Percentiles rank a stretch among this genome's conserved stretches.
phyloP scores from a whole-genome alignment of 805 yeast species.

The Myxozyma neotropica region DNA sequence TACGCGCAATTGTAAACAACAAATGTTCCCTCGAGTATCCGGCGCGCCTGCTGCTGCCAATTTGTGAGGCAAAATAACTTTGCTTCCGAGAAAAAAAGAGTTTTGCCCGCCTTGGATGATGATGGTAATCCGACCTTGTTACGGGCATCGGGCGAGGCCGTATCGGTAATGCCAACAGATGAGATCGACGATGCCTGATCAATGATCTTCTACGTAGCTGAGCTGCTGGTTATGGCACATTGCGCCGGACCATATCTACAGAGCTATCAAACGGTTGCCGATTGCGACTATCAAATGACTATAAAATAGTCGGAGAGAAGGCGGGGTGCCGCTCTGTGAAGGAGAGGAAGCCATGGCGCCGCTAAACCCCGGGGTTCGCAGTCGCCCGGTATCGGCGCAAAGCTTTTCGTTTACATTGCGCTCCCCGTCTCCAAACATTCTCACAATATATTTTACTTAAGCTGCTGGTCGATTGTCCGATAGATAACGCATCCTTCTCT shows the following conservation, averaged over 20 bases:
- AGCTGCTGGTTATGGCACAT: too few species aligned
- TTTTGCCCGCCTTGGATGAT: not conserved
- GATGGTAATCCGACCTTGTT: not conserved
- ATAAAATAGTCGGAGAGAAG: not conserved
- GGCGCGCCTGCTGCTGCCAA: not conserved
- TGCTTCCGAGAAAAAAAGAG: not conserved
- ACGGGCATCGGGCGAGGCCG: not conserved
- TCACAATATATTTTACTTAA: not conserved
- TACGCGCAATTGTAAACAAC: not conserved
- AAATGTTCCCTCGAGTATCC: not conserved
- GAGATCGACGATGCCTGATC: not conserved
- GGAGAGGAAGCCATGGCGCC: constrained; percentile 1
- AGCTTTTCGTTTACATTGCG: not conserved
- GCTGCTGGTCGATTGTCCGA: not conserved
- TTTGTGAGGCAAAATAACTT: not conserved
- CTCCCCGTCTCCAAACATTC: not conserved
- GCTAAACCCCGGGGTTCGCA: constrained; percentile 13
- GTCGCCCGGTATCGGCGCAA: constrained; percentile 14
- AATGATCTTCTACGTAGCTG: too few species aligned
- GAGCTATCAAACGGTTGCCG: too few species aligned
- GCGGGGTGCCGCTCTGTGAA: not conserved
- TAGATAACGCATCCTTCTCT: not conserved
- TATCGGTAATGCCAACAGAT: not conserved
- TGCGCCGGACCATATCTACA: too few species aligned
- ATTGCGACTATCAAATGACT: not conserved